These are phyloP conservation scores for Backusella morwellensis DNA, from an alignment of 192 early-diverging fungal genomes.

Conservation along the genomic window DNA sequence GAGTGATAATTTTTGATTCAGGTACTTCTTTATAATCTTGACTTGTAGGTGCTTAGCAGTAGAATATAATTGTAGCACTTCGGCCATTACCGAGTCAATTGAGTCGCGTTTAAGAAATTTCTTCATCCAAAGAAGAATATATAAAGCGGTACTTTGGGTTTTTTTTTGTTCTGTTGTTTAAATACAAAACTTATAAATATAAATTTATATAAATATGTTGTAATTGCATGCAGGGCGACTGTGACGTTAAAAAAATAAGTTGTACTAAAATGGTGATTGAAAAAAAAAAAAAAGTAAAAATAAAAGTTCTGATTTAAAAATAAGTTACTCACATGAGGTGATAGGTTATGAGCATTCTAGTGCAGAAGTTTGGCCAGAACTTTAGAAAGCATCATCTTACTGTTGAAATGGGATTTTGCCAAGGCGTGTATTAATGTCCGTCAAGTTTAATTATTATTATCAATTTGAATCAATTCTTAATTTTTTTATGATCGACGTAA, in stretches of 20 bases:
- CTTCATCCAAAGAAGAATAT: not conserved
- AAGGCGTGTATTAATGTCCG: not conserved
- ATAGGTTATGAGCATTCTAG: not conserved
- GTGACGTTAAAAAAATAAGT: slow-evolving; percentile 4
- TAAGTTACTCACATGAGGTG: not conserved
- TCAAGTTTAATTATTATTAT: not conserved
- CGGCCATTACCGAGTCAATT: not conserved
- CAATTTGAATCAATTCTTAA: not conserved
- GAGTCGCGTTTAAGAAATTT: not conserved
- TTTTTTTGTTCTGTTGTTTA: not conserved
- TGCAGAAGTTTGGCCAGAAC: not conserved
- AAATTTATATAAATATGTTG: not conserved
- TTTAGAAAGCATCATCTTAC: not conserved
- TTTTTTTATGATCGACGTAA: not conserved
- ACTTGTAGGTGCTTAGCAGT: not conserved
- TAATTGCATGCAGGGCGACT: slow-evolving; percentile 1
- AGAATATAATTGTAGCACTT: not conserved
- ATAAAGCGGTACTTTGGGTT: not conserved
- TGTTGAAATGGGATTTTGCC: not conserved
- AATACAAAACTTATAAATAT: not conserved
- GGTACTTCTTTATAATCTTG: slow-evolving; percentile 1
- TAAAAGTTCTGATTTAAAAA: not conserved
- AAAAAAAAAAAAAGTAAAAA: not conserved
- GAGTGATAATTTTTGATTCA: slow-evolving; percentile 4
- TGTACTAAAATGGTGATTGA: not conserved